Percentiles rank a stretch among this genome's conserved stretches.
phyloP scores from a whole-genome alignment of 148 eudicot species.

The Oxyria digyna region DNA sequence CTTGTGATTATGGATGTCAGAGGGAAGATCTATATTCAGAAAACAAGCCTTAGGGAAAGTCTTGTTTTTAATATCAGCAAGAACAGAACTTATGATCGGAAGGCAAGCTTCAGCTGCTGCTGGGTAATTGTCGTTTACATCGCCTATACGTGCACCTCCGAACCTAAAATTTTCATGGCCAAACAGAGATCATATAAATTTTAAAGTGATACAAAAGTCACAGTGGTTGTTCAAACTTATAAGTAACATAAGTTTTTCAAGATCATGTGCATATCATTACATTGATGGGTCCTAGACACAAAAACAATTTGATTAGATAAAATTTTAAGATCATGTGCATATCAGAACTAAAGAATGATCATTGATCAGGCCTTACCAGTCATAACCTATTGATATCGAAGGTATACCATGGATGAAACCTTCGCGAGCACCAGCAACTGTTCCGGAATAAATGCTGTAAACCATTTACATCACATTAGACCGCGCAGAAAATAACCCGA shows the following conservation, averaged over 20 bases:
- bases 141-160: constrained; percentile 39
- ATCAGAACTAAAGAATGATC: not conserved
- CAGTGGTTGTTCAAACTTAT: too few species aligned
- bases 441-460: constrained; percentile 62
- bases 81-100: constrained; percentile 53
- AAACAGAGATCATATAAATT: not conserved
- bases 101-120: constrained; percentile 83
- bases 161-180: constrained; percentile 29
- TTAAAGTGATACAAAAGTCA: too few species aligned
- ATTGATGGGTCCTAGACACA: too few species aligned
- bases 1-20: constrained; percentile 66
- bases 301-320: too few species aligned
- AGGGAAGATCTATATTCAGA: constrained; percentile 72
- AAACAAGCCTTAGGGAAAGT: constrained; percentile 66
- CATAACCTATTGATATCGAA: constrained; percentile 67
- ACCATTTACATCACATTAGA: not conserved
- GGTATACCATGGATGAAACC: constrained; percentile 66
- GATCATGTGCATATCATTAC: too few species aligned
- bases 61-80: constrained; percentile 41
- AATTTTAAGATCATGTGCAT: not conserved
- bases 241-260: too few species aligned
- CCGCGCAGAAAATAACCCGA: too few species aligned
- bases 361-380: constrained; percentile 40
- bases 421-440: constrained; percentile 95
- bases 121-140: constrained; percentile 33